These are phyloP conservation scores for Dissophora ornata DNA, from an alignment of 192 early-diverging fungal genomes.

Conservation along the genomic window DNA sequence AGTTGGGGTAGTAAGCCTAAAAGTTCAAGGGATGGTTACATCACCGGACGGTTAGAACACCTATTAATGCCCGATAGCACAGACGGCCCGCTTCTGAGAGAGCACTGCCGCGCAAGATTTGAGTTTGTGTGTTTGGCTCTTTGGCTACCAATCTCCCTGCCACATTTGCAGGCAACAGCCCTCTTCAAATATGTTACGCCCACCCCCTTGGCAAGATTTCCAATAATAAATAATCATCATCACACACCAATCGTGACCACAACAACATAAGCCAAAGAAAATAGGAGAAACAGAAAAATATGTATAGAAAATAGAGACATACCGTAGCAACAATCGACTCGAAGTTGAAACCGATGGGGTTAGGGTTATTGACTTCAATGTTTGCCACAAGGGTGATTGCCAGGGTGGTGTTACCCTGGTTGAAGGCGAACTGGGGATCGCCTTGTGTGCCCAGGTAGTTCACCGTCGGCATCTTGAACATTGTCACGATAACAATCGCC, in stretches of 20 bases:
- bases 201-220: not conserved
- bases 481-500: slow-evolving; percentile 51
- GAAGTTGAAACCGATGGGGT: slow-evolving; percentile 59
- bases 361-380: slow-evolving; percentile 61
- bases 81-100: too few species aligned
- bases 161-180: too few species aligned
- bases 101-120: too few species aligned
- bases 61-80: too few species aligned
- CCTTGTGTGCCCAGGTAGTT: slow-evolving; percentile 25
- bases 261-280: too few species aligned
- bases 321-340: slow-evolving; percentile 60
- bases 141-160: too few species aligned
- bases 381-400: slow-evolving; percentile 44
- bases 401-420: slow-evolving; percentile 39
- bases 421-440: slow-evolving; percentile 9
- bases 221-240: not conserved
- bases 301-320: slow-evolving; percentile 35
- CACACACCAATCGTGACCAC: not conserved
- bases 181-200: too few species aligned
- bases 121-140: too few species aligned
- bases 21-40: too few species aligned
- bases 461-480: slow-evolving; percentile 61
- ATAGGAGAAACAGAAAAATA: not conserved
- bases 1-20: slow-evolving; percentile 66
- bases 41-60: too few species aligned